Evolutionary conservation across 2,329 filamentous ascomycete genomes (phyloP).

Genomic region (Fusarium sp.): DNA sequence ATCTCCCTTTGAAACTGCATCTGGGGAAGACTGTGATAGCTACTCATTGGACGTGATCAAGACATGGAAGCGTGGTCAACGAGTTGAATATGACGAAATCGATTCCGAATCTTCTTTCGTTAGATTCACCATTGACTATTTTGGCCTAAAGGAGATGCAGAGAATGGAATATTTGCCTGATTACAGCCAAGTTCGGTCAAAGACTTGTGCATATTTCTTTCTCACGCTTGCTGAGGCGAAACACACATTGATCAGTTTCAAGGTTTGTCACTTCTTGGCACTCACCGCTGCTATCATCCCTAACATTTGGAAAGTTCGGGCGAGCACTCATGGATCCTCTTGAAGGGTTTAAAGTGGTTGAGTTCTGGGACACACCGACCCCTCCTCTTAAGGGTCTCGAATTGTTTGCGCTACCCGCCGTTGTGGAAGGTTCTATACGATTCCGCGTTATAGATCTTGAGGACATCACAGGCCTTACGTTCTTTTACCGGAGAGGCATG

Average conservation of each 20-base stretch:
- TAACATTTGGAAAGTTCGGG: background rate
- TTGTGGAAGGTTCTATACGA: background rate
- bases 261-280: background rate
- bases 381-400: background rate
- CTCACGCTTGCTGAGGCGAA: background rate
- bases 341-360: background rate
- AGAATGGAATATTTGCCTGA: background rate
- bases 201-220: background rate
- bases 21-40: background rate
- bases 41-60: background rate
- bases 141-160: background rate
- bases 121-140: background rate
- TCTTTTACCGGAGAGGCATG: background rate
- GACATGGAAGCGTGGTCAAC: background rate
- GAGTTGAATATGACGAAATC: background rate
- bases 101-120: background rate
- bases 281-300: fast-evolving
- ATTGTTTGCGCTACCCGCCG: background rate
- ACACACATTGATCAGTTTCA: background rate
- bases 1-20: background rate
- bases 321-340: background rate
- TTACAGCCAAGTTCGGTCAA: background rate
- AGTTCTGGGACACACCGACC: background rate
- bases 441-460: background rate
- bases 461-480: background rate